Base-by-base conservation (phyloP, 805 yeast species). In the Scheffersomyces amazonensis region DNA sequence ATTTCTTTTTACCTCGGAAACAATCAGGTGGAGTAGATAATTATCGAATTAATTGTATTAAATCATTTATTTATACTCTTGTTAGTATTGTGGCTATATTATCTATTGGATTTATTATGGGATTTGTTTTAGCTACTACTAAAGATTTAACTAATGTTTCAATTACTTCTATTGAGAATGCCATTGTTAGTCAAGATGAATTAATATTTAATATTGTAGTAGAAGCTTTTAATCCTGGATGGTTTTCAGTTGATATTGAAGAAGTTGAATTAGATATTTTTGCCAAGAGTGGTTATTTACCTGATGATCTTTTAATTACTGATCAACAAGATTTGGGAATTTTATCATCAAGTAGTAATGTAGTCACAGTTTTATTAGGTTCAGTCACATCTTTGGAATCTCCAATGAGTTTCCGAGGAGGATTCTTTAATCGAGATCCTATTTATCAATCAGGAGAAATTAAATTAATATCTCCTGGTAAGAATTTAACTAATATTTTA, bases 151-250 rank as follows among this genome's bases (percentile, higher is more conserved):
- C 83, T 36, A 74, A 76, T 43, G 82, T 88, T 15, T 63, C 75
- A 16, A 76, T 90, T 8, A 57, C 67, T 2, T 64, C 78, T n/a
- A 69, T 90, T 29, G 76, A 75, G 35, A 87, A 87, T 51, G 75
- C 90, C 1, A 66, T 90, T 10, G 85, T 87, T 2, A 81, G 93
- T 36, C 81, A 82, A 46, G 96, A 89, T 52, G 97, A 88, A 54
- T 65, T 91, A 33, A 75, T 89, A 1, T 88, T 91, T 64, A 87
- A 83, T 54, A 64, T 91, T 49, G 75, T 78, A 2, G 77, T 88
- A 16, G 83, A 80, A 42, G 95, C 95, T 0, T 78, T 82, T 50
- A 91, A 91, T 56, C 96, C 96, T 0, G 96, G 97, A 0, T 75
- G 90, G 61, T 69, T 89, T 47, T 71, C 84, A 2, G 78, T 89